Conservation (phyloP, 2,329 filamentous ascomycete genomes). For the Sphaerulina populicola region DNA sequence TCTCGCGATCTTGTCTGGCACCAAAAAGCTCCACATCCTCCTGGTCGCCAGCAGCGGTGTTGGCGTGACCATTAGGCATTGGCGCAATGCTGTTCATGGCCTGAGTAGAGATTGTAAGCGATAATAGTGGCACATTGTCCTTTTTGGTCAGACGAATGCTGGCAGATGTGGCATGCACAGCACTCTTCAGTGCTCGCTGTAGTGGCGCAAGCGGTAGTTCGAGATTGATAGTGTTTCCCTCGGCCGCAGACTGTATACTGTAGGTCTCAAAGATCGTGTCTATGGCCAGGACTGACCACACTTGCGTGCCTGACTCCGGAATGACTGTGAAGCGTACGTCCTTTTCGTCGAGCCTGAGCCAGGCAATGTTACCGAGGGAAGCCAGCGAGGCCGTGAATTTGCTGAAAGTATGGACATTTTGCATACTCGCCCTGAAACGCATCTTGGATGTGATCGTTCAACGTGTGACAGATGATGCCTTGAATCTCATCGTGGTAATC, state of each 20-base stretch:
- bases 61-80: constrained; percentile 20
- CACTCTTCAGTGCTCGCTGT: constrained; percentile 84
- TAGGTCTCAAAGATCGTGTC: constrained; percentile 84
- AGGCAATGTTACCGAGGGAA: constrained; percentile 71
- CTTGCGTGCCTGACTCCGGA: constrained; percentile 86
- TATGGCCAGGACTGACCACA: constrained; percentile 53
- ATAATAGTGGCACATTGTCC: constrained; percentile 75
- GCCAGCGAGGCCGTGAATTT: constrained; percentile 56
- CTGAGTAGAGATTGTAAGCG: constrained; percentile 78
- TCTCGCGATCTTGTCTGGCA: constrained; percentile 68
- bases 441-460: constrained; percentile 33
- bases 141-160: constrained; percentile 89
- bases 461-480: background rate
- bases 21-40: constrained; percentile 32
- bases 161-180: constrained; percentile 69
- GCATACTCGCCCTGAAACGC: constrained; percentile 26
- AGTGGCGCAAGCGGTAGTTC: constrained; percentile 84
- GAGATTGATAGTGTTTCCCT: constrained; percentile 85
- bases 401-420: constrained; percentile 34
- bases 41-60: constrained; percentile 4
- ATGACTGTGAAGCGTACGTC: constrained; percentile 91
- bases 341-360: constrained; percentile 81
- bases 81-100: constrained; percentile 49
- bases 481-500: background rate
- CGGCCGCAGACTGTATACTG: constrained; percentile 73